These are phyloP conservation scores for Conidiobolus incongruus DNA, from an alignment of 371 early-diverging fungal species.

Conservation along the genomic window DNA sequence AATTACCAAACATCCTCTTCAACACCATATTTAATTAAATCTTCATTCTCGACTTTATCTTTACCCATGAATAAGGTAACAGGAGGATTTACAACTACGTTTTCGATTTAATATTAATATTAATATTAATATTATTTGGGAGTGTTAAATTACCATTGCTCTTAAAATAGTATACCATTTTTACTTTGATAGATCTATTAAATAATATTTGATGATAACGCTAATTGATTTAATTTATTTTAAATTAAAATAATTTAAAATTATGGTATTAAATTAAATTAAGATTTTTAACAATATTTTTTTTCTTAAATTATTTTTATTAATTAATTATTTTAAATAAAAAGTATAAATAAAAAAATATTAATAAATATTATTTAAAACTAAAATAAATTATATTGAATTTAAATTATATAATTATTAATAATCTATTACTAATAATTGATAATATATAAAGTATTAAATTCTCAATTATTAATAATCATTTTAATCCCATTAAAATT, in stretches of 20 bases:
- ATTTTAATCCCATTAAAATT: too few relatives aligned
- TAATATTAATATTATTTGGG: neutral
- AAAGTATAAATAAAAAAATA: neutral
- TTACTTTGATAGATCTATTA: neutral
- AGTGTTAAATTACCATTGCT: neutral
- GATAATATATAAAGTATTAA: too few relatives aligned
- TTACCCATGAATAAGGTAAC: conserved; percentile 87
- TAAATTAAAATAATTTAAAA: too few relatives aligned
- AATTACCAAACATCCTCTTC: conserved; percentile 76
- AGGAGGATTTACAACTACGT: conserved; percentile 22
- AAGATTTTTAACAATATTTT: too few relatives aligned
- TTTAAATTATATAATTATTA: too few relatives aligned
- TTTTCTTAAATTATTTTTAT: neutral
- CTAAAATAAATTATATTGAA: neutral
- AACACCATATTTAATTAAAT: conserved; percentile 83
- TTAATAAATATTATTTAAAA: neutral
- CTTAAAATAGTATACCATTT: conserved; percentile 3
- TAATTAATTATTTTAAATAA: neutral
- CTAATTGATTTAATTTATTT: neutral
- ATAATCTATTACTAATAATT: too few relatives aligned
- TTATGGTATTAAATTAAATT: too few relatives aligned
- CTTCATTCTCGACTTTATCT: conserved; percentile 94
- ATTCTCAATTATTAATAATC: too few relatives aligned
- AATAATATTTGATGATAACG: neutral
- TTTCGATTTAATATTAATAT: neutral